These are phyloP conservation scores for Dichomitus squalens DNA, from an alignment of 1,284 basidiomycete species.

Conservation along the genomic window DNA sequence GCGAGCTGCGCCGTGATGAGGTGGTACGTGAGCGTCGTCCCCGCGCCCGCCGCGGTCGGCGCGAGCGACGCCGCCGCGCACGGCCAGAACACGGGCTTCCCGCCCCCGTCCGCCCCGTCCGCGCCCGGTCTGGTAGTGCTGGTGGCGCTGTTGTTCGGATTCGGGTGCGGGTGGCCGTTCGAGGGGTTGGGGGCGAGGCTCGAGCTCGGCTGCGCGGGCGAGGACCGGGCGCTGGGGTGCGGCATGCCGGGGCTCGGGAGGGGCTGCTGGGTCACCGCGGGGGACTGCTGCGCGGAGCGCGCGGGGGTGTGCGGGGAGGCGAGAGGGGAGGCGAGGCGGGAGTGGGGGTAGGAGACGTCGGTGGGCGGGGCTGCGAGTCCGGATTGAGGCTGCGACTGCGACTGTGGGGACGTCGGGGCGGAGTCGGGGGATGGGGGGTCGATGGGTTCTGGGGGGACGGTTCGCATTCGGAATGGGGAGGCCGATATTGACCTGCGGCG, in stretches of 20 bases:
- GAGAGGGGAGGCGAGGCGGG: conserved; percentile 14
- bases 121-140: conserved; percentile 18
- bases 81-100: conserved; percentile 51
- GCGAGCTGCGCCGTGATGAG: conserved; percentile 83
- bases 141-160: no score
- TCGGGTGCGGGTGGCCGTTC: neutral
- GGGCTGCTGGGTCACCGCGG: neutral
- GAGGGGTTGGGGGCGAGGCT: neutral
- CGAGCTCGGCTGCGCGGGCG: neutral
- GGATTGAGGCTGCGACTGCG: conserved; percentile 13
- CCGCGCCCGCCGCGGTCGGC: conserved; percentile 57
- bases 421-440: conserved; percentile 13
- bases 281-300: conserved; percentile 3
- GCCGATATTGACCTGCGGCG: conserved; percentile 32
- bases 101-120: conserved; percentile 21
- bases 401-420: no score
- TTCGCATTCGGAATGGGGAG: conserved; percentile 28
- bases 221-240: neutral
- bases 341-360: neutral
- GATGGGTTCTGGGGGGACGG: conserved; percentile 1
- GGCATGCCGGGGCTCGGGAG: conserved; percentile 7
- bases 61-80: conserved; percentile 57
- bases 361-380: conserved; percentile 2
- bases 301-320: conserved; percentile 1
- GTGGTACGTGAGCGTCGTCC: conserved; percentile 85